A percentile compares a stretch with the other conserved stretches of the same genome.
Conservation (phyloP, 371 early-diverging fungal genomes). For the Lichtheimia corymbifera region DNA sequence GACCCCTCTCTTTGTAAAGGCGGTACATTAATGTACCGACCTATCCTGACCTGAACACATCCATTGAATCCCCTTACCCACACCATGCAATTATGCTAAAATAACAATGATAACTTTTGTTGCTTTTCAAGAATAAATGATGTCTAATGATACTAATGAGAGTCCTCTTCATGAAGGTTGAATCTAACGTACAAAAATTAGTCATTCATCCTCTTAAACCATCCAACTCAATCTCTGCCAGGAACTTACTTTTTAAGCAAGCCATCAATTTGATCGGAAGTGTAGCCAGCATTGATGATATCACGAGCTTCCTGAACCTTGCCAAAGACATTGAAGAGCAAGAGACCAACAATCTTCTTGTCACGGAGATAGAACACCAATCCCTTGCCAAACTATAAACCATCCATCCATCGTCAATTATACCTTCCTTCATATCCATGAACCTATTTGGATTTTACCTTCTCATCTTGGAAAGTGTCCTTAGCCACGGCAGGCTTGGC, state of each 20-base stretch:
- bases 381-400: conserved; percentile 64
- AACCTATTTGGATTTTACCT: conserved; percentile 13
- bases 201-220: not conserved
- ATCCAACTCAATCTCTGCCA: not conserved
- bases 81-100: too few species aligned
- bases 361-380: conserved; percentile 71
- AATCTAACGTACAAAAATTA: not conserved
- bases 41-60: too few species aligned
- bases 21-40: too few species aligned
- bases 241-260: conserved; percentile 40
- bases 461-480: conserved; percentile 33
- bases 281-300: conserved; percentile 52
- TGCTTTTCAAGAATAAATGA: conserved; percentile 60
- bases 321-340: conserved; percentile 73
- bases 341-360: conserved; percentile 66
- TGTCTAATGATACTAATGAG: conserved; percentile 6
- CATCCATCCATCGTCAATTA: conserved; percentile 9
- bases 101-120: conserved; percentile 57
- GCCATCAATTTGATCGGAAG: conserved; percentile 49
- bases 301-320: conserved; percentile 74
- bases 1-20: too few species aligned
- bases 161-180: conserved; percentile 14
- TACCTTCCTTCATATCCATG: not conserved
- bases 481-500: conserved; percentile 18
- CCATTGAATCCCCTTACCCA: too few species aligned